Evolutionary conservation across 2,329 filamentous ascomycete genomes (phyloP).

Genomic region (Hyphodiscus sp.): DNA sequence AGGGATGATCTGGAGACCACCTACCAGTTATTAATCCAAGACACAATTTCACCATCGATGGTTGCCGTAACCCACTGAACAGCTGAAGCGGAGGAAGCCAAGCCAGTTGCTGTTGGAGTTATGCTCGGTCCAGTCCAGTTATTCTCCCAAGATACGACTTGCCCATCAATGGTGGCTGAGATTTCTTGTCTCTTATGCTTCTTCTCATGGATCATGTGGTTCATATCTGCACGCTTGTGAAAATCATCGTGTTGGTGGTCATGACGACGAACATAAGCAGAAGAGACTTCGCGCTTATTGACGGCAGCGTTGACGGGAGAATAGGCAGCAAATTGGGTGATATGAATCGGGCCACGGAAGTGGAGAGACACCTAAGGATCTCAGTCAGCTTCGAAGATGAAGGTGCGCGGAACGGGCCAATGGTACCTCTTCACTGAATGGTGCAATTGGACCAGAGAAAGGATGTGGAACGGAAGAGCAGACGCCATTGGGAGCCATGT

Average conservation of each 20-base stretch:
- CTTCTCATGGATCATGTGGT: conserved; percentile 26
- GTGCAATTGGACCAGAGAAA: conserved; percentile 57
- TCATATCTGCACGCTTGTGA: conserved; percentile 28
- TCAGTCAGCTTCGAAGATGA: neutral
- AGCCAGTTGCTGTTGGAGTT: too few species aligned
- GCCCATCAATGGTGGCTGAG: neutral
- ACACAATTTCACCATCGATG: conserved; percentile 20
- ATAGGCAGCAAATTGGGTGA: conserved; percentile 67
- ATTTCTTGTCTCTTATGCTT: conserved; percentile 32
- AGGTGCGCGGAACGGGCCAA: conserved; percentile 22
- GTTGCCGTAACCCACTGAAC: conserved; percentile 17
- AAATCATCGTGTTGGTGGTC: conserved; percentile 47
- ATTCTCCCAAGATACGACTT: conserved; percentile 53
- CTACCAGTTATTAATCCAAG: conserved; percentile 19
- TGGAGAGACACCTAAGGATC: conserved; percentile 58
- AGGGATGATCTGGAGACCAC: too few species aligned
- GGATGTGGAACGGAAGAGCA: conserved; percentile 47
- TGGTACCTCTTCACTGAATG: conserved; percentile 65
- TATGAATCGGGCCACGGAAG: conserved; percentile 61
- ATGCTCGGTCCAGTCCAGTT: conserved; percentile 34
- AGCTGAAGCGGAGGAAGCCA: conserved; percentile 4
- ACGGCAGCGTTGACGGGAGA: conserved; percentile 35
- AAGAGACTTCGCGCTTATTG: conserved; percentile 31
- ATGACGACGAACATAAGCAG: conserved; percentile 31
- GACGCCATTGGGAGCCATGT: conserved; percentile 48